Conservation (phyloP, 495 filamentous ascomycete genomes). For the Pyrenula aspistea region DNA sequence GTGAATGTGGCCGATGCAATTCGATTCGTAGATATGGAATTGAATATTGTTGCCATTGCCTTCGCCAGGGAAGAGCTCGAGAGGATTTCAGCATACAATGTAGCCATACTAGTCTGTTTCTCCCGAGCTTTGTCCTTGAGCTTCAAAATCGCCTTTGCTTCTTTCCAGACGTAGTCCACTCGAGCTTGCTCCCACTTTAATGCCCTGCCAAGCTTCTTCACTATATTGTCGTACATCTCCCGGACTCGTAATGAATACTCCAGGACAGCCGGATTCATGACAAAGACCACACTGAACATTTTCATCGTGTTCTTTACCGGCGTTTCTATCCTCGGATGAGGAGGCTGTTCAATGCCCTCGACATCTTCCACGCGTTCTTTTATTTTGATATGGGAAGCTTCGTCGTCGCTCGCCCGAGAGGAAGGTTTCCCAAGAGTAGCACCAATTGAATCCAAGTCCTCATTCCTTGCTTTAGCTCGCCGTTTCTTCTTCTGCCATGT, state of each 20-base stretch:
- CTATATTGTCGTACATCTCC: conserved; percentile 76
- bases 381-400: neutral
- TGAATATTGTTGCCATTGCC: conserved; percentile 70
- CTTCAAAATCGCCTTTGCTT: conserved; percentile 63
- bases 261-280: conserved; percentile 64
- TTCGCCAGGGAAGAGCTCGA: conserved; percentile 66
- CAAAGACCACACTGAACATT: conserved; percentile 96
- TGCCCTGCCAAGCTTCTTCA: conserved; percentile 79
- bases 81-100: conserved; percentile 48
- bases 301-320: conserved; percentile 49
- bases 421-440: conserved; percentile 7
- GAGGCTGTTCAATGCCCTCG: conserved; percentile 15
- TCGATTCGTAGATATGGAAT: conserved; percentile 65
- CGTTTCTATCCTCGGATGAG: conserved; percentile 19
- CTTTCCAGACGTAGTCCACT: conserved; percentile 76
- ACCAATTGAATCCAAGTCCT: conserved; percentile 21
- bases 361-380: conserved; percentile 30
- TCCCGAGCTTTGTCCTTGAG: conserved; percentile 71
- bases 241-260: conserved; percentile 63
- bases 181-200: conserved; percentile 84
- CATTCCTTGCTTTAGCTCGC: conserved; percentile 35
- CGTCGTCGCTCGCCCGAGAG: neutral
- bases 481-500: conserved; percentile 64
- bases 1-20: conserved; percentile 63
- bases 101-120: conserved; percentile 32